phyloP scores from a whole-genome alignment of 208 protist genomes.

The Leishmania martiniquensis region DNA sequence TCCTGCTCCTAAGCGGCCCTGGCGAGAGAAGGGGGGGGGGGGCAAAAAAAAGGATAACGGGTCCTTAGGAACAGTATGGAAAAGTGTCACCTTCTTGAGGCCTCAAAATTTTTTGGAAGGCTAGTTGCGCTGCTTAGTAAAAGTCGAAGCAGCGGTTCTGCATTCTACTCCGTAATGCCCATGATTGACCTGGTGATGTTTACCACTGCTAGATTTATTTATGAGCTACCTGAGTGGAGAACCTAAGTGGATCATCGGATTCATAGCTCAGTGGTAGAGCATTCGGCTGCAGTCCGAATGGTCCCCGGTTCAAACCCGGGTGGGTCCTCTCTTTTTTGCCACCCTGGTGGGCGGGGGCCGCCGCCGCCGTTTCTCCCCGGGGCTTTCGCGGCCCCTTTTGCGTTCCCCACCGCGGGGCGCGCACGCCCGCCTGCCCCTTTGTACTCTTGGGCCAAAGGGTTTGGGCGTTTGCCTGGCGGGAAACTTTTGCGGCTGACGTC shows the following conservation, averaged over 20 bases:
- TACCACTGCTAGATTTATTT: not conserved
- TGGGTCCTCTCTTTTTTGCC: constrained; percentile 86
- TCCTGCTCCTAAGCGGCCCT: too few relatives aligned
- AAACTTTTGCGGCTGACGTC: too few relatives aligned
- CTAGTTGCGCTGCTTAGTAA: constrained; percentile 78
- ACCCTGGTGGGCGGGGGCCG: not conserved
- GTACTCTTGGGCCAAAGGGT: too few relatives aligned
- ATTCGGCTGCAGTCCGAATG: constrained; percentile 95
- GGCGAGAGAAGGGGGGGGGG: not conserved
- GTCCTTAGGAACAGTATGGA: not conserved
- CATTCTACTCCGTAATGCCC: too few relatives aligned
- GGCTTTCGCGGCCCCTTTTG: too few relatives aligned
- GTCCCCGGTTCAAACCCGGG: constrained; percentile 95
- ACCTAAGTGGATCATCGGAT: constrained; percentile 24
- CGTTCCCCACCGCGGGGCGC: too few relatives aligned
- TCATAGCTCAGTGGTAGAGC: constrained; percentile 95
- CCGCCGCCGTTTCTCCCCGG: too few relatives aligned
- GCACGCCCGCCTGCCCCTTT: too few relatives aligned
- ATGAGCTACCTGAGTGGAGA: rapidly evolving
- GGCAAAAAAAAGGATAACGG: too few relatives aligned
- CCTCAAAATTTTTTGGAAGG: constrained; percentile 43
- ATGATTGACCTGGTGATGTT: too few relatives aligned
- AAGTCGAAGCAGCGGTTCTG: constrained; percentile 82
- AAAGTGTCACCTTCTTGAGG: not conserved
- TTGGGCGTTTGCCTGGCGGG: too few relatives aligned